Evolutionary conservation across 306 rosid species (phyloP).

Genomic region (Arachis stenosperma): DNA sequence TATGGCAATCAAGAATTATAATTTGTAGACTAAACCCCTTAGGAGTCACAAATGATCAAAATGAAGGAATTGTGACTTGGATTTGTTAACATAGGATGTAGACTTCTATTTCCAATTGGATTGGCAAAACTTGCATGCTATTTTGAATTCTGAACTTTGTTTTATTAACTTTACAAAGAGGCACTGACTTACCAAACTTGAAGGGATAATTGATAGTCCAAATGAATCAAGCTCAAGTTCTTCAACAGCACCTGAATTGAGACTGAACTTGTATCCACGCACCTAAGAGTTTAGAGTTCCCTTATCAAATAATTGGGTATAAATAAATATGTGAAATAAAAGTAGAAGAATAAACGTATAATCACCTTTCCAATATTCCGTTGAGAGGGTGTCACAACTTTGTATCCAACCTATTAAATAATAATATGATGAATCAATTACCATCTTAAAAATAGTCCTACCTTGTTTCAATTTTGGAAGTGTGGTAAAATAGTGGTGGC

Average conservation of each 20-base stretch:
- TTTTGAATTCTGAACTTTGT: conserved; percentile 22
- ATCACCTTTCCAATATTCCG: conserved; percentile 84
- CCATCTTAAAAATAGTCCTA: not conserved
- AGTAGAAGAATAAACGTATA: conserved; percentile 20
- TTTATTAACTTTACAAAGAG: conserved; percentile 28
- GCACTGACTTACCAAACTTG: conserved; percentile 73
- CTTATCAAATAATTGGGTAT: conserved; percentile 21
- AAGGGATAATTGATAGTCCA: conserved; percentile 86
- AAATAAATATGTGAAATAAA: not conserved
- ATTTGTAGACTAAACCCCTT: conserved; percentile 21
- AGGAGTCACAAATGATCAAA: conserved; percentile 5
- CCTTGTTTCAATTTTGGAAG: conserved; percentile 14
- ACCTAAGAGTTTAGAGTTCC: conserved; percentile 56
- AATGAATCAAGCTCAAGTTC: conserved; percentile 93
- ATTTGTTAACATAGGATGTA: not conserved
- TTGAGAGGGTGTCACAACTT: conserved; percentile 80
- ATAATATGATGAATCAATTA: conserved; percentile 25
- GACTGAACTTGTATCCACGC: conserved; percentile 85
- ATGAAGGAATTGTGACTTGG: conserved; percentile 1
- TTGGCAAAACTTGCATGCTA: conserved; percentile 18
- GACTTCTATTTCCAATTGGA: not conserved
- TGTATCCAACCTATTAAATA: conserved; percentile 89
- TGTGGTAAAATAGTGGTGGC: conserved; percentile 11
- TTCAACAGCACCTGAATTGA: conserved; percentile 82
- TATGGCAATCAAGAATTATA: conserved; percentile 10